Conservation (phyloP, 345 rosid genomes). For the Camelina sativa region DNA sequence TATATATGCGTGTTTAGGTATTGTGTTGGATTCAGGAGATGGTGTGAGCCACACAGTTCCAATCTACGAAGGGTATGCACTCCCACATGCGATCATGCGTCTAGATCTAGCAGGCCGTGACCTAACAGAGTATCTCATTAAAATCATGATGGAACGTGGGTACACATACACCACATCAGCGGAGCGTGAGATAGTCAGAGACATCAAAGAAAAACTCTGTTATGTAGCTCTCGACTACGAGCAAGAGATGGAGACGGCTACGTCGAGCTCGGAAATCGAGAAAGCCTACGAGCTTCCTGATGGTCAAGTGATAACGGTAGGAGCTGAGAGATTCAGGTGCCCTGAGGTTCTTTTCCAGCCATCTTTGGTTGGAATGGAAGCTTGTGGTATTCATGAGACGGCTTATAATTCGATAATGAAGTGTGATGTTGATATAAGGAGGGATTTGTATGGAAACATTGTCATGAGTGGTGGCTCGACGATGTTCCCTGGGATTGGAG, state of each 20-base stretch:
- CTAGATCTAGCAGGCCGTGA: constrained; percentile 83
- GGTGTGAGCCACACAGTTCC: constrained; percentile 40
- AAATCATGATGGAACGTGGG: constrained; percentile 73
- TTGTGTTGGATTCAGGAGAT: constrained; percentile 36
- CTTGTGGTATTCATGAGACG: constrained; percentile 63
- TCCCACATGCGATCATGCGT: constrained; percentile 74
- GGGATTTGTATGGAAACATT: constrained; percentile 62
- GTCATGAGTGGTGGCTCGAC: constrained; percentile 66
- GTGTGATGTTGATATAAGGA: constrained; percentile 70
- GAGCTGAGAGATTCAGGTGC: constrained; percentile 76
- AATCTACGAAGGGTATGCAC: constrained; percentile 32
- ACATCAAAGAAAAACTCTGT: constrained; percentile 75
- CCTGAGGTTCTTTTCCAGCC: constrained; percentile 83
- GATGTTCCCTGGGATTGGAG: constrained; percentile 75
- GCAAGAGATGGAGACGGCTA: constrained; percentile 65
- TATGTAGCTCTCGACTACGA: constrained; percentile 78
- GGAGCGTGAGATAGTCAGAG: constrained; percentile 44
- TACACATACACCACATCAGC: constrained; percentile 78
- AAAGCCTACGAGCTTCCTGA: constrained; percentile 76
- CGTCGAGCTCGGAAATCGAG: constrained; percentile 64
- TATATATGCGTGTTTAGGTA: constrained; percentile 39
- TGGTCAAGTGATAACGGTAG: constrained; percentile 73
- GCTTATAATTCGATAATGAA: constrained; percentile 68
- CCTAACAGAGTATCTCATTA: constrained; percentile 73
- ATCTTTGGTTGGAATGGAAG: constrained; percentile 74